A percentile compares a stretch with the other conserved stretches of the same genome.
Conservation (phyloP, 495 filamentous ascomycete species). For the Beverwykella pulmonaria region DNA sequence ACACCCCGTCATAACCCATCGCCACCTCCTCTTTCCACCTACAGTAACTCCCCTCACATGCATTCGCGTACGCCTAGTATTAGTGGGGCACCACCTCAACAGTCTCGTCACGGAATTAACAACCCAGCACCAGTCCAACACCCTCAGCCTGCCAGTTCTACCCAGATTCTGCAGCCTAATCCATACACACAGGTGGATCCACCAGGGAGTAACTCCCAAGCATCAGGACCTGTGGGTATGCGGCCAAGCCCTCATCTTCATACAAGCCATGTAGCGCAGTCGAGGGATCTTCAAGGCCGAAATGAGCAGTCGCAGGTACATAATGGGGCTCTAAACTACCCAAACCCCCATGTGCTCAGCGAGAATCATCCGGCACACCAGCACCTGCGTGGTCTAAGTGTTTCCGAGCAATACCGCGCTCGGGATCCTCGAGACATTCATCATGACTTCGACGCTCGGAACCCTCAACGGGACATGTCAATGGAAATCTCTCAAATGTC, state of each 20-base stretch:
- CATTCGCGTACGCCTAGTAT: slow-evolving; percentile 32
- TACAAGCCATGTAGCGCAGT: slow-evolving; percentile 18
- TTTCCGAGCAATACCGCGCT: slow-evolving; percentile 17
- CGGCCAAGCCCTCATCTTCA: slow-evolving; percentile 34
- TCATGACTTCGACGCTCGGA: slow-evolving; percentile 29
- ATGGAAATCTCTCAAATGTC: slow-evolving; percentile 19
- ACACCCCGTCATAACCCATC: slow-evolving; percentile 26
- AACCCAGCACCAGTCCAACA: slow-evolving; percentile 1
- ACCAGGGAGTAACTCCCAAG: slow-evolving; percentile 17
- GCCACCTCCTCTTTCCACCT: slow-evolving; percentile 23
- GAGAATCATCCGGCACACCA: slow-evolving; percentile 11
- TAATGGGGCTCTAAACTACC: slow-evolving; percentile 22
- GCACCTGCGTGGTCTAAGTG: slow-evolving; percentile 14
- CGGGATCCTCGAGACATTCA: slow-evolving; percentile 24
- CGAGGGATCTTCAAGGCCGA: slow-evolving; percentile 15
- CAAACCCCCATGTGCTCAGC: slow-evolving; percentile 18
- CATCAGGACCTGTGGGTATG: slow-evolving; percentile 24
- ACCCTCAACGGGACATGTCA: slow-evolving; percentile 23
- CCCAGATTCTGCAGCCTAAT: slow-evolving; percentile 38
- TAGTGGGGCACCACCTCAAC: slow-evolving; percentile 14
- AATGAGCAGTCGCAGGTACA: slow-evolving; percentile 33
- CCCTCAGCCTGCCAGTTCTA: slow-evolving; percentile 7
- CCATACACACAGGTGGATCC: slow-evolving; percentile 38
- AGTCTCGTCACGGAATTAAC: slow-evolving; percentile 10
- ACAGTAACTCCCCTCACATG: slow-evolving; percentile 28